Percentiles rank a stretch among this genome's conserved stretches.
These are phyloP conservation scores for Tephrocybe sp. DNA, from an alignment of 768 basidiomycete genomes.

Conservation along the genomic window DNA sequence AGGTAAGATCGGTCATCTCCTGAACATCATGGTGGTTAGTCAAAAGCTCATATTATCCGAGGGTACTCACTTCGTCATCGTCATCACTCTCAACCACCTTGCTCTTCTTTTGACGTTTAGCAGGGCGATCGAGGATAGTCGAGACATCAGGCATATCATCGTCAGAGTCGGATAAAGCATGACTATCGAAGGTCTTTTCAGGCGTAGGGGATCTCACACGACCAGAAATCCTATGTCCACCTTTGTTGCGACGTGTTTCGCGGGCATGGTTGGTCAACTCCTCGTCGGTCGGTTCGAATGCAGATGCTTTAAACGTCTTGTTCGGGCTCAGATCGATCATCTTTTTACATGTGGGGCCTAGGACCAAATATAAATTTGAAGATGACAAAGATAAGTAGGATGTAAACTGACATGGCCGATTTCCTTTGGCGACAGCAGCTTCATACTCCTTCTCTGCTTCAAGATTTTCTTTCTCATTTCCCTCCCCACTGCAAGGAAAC, in stretches of 20 bases:
- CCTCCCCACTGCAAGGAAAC: slow-evolving; percentile 46
- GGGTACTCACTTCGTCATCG: slow-evolving; percentile 15
- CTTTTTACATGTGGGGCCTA: slow-evolving; percentile 68
- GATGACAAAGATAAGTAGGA: not conserved
- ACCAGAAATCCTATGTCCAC: slow-evolving; percentile 12
- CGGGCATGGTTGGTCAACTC: slow-evolving; percentile 45
- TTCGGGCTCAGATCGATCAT: slow-evolving; percentile 52
- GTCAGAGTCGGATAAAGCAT: slow-evolving; percentile 40
- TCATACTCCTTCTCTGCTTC: slow-evolving; percentile 56
- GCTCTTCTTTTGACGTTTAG: slow-evolving; percentile 32
- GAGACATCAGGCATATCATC: slow-evolving; percentile 53
- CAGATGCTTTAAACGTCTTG: slow-evolving; percentile 57
- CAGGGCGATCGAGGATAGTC: slow-evolving; percentile 32
- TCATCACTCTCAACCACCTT: slow-evolving; percentile 5
- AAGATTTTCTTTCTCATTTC: slow-evolving; percentile 53
- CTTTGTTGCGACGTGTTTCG: slow-evolving; percentile 28
- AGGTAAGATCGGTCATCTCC: slow-evolving; percentile 24
- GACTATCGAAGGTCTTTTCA: slow-evolving; percentile 24
- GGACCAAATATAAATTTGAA: not conserved
- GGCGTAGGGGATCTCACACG: slow-evolving; percentile 26
- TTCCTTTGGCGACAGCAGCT: slow-evolving; percentile 52
- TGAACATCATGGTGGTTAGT: not conserved
- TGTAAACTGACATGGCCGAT: slow-evolving; percentile 49
- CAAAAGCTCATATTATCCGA: not conserved
- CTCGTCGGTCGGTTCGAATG: slow-evolving; percentile 67